A percentile compares a stretch with the other conserved stretches of the same genome.
These are phyloP conservation scores for Pseudonitzschia pungens DNA, from an alignment of 108 stramenopile genomes.

Conservation along the genomic window DNA sequence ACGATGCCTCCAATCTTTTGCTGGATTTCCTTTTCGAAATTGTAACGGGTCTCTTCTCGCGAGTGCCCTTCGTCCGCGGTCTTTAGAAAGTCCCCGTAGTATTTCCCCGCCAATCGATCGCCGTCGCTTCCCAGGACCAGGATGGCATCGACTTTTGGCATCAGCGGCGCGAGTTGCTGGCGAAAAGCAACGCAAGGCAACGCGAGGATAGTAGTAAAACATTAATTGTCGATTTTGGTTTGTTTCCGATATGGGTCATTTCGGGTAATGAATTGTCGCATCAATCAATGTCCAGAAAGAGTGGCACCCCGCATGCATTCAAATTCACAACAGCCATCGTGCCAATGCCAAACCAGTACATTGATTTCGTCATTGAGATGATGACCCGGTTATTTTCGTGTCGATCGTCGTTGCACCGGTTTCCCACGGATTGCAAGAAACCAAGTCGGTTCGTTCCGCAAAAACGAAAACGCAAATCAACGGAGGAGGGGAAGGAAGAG, in stretches of 20 bases:
- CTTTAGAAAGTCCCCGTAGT: conserved; percentile 79
- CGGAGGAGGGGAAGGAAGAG: too few species aligned
- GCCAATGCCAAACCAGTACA: too few species aligned
- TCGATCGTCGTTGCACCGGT: too few species aligned
- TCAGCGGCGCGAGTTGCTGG: conserved; percentile 57
- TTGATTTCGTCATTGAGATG: too few species aligned
- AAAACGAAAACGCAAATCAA: too few species aligned
- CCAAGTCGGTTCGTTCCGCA: too few species aligned
- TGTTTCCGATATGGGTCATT: background rate
- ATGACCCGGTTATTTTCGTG: too few species aligned
- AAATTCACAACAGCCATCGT: too few species aligned
- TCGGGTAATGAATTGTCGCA: too few species aligned
- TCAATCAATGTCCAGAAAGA: too few species aligned
- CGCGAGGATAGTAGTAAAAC: background rate
- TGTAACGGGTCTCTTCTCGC: conserved; percentile 55
- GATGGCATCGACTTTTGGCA: conserved; percentile 86
- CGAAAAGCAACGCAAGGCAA: background rate
- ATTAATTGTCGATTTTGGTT: background rate
- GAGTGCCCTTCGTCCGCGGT: conserved; percentile 36
- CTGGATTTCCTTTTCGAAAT: conserved; percentile 76
- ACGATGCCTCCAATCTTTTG: conserved; percentile 73
- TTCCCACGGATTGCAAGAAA: too few species aligned
- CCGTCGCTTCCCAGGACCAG: conserved; percentile 83
- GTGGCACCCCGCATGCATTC: too few species aligned
- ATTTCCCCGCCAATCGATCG: conserved; percentile 85